phyloP scores from a whole-genome alignment of 2,329 filamentous ascomycete species.

The Ciborinia camelliae region DNA sequence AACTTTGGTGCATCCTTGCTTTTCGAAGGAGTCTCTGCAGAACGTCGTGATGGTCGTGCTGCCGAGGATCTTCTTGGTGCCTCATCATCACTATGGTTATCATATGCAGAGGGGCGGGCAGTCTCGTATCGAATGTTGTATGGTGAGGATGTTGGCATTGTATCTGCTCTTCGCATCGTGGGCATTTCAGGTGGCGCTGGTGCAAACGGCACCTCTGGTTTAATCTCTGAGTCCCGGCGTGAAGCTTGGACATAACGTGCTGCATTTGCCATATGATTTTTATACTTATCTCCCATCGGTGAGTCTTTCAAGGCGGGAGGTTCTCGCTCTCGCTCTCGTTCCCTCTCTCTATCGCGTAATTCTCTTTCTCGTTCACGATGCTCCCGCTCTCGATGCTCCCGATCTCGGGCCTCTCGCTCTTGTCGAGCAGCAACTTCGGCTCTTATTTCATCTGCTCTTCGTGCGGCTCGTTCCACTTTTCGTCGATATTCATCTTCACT shows the following conservation, averaged over 20 bases:
- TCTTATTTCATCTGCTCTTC: conserved; percentile 29
- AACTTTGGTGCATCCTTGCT: conserved; percentile 23
- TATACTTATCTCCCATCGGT: conserved; percentile 30
- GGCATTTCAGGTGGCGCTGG: conserved; percentile 22
- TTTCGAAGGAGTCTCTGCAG: conserved; percentile 29
- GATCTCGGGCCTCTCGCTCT: conserved; percentile 18
- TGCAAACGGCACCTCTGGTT: conserved; percentile 16
- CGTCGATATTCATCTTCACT: conserved; percentile 26
- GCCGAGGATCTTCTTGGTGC: conserved; percentile 34
- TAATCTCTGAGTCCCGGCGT: conserved; percentile 23
- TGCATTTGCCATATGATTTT: conserved; percentile 30
- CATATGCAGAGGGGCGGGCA: conserved; percentile 21
- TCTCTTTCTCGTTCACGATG: conserved; percentile 9
- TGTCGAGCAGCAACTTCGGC: conserved; percentile 14
- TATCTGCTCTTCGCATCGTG: conserved; percentile 34
- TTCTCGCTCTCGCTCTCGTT: conserved; percentile 14
- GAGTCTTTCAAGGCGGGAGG: conserved; percentile 18
- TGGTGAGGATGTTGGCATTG: conserved; percentile 26
- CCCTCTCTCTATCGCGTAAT: not conserved
- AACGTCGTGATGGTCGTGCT: conserved; percentile 29
- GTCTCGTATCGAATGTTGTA: conserved; percentile 31
- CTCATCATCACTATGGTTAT: conserved; percentile 33
- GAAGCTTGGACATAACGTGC: conserved; percentile 36
- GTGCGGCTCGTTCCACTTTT: conserved; percentile 30
- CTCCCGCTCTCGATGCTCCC: conserved; percentile 9